These are phyloP conservation scores for Ilyonectria sp. DNA, from an alignment of 2,329 filamentous ascomycete species.

Conservation along the genomic window DNA sequence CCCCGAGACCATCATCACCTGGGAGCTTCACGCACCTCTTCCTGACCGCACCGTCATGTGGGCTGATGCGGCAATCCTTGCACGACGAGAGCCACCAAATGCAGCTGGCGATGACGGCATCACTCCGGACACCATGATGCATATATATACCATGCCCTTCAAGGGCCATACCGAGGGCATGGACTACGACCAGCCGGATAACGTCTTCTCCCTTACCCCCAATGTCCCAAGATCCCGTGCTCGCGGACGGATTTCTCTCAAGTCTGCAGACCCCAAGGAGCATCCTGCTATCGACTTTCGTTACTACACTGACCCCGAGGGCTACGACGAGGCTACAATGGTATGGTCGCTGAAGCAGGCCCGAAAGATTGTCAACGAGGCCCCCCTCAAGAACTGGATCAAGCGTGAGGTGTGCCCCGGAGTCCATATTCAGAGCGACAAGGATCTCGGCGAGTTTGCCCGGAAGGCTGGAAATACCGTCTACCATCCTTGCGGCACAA, in stretches of 20 bases:
- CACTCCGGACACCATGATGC: conserved; percentile 91
- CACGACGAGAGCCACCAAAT: conserved; percentile 80
- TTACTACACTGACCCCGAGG: conserved; percentile 88
- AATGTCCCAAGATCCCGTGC: conserved; percentile 87
- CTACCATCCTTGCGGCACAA: conserved; percentile 92
- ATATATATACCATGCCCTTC: conserved; percentile 95
- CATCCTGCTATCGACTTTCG: conserved; percentile 89
- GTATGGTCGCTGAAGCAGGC: conserved; percentile 82
- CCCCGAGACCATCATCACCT: conserved; percentile 63
- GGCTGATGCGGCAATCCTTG: conserved; percentile 84
- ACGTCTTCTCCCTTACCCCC: conserved; percentile 91
- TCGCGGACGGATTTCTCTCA: conserved; percentile 81
- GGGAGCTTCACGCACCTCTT: conserved; percentile 80
- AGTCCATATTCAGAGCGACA: conserved; percentile 78
- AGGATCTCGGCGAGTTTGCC: conserved; percentile 84
- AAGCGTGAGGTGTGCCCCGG: conserved; percentile 85
- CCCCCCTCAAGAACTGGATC: conserved; percentile 85
- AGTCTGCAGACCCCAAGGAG: conserved; percentile 78
- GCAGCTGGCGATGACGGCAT: conserved; percentile 77
- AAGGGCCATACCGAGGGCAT: conserved; percentile 85
- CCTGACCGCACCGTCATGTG: conserved; percentile 83
- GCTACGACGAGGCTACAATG: conserved; percentile 85
- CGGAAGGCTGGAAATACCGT: conserved; percentile 86
- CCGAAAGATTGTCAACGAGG: conserved; percentile 78
- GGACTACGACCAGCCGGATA: conserved; percentile 72